These are phyloP conservation scores for Lyophyllum decastes DNA, from an alignment of 768 basidiomycete species.

Conservation along the genomic window DNA sequence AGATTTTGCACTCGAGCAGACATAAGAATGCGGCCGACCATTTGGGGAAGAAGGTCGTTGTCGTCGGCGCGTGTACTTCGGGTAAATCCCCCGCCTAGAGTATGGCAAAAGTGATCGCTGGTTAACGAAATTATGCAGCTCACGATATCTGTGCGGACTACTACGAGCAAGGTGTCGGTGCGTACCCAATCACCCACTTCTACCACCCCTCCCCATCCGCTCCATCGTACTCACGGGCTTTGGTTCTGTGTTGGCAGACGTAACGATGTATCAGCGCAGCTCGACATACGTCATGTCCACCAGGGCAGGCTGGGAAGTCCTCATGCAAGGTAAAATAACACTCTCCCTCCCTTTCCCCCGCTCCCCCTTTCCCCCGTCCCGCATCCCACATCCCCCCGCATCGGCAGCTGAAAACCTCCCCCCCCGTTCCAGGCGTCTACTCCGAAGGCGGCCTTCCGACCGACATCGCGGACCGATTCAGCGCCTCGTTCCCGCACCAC, in stretches of 20 bases:
- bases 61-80: conserved; percentile 69
- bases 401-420: no score
- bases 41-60: conserved; percentile 68
- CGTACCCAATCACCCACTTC: not conserved
- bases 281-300: conserved; percentile 30
- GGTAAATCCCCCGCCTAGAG: conserved; percentile 19
- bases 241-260: conserved; percentile 33
- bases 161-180: conserved; percentile 43
- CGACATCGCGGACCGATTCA: conserved; percentile 51
- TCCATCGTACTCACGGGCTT: not conserved
- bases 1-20: conserved; percentile 57
- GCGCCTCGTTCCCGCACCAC: conserved; percentile 46
- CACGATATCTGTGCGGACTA: conserved; percentile 49
- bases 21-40: conserved; percentile 60
- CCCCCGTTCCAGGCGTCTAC: conserved; percentile 36
- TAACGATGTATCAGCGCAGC: conserved; percentile 61
- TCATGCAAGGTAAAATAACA: conserved; percentile 29
- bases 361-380: no score
- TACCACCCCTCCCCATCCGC: not conserved
- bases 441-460: conserved; percentile 48
- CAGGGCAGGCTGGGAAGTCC: conserved; percentile 18
- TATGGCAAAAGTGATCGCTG: no score
- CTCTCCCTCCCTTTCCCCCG: no score
- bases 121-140: conserved; percentile 26
- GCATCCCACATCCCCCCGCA: no score